Base-by-base conservation (phyloP, 2,329 filamentous ascomycete genomes). In the Helminthosporium solani region DNA sequence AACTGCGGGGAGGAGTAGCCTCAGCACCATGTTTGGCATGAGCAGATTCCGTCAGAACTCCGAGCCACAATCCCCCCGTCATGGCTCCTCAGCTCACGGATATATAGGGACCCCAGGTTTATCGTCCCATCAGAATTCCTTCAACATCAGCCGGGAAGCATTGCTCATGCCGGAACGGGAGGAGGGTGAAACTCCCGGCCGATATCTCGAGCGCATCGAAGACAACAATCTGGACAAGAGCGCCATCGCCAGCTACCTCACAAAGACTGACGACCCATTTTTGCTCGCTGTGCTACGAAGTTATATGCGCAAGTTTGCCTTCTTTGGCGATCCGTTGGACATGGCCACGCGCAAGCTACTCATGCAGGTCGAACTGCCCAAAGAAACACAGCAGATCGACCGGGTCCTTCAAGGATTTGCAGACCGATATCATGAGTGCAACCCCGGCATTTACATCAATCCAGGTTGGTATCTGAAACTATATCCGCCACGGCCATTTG, bases 311-410 rank as follows among this genome's bases (percentile, higher is more conserved):
- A 87, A 87, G 16, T 97, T 97, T 70, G 84, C 86, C 42, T 97
- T 97, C 73, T 97, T 96, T 61, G 91, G 90, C 21, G 92, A 97
- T 59, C 94, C 94, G 0, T 92, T 99, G 76, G 94, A 99, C 67
- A 97, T 99, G 90, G 88, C 92, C 1, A 85, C 97, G 53, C 85
- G 94, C 30, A 97, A 97, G 68, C 79, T 99, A 39, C 78, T 99
- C 44, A 96, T 97, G 88, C 91, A 96, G 66, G 90, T 94, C 2
- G 92, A 97, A 68, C 73, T 99, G 25, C 94, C 94, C 3, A 96
- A 95, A 60, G 94, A 99, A 73, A 97, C 94, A 0, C 94, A 99
- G 70, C 94, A 99, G 61, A 97, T 99, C 53, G 94, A 99, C 70
- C 83, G 94, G 42, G 94, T 94, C 44, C 75, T 99, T 28, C 90